Evolutionary conservation across 2,329 filamentous ascomycete species (phyloP), one percentile per base, ranked within the genome.

Genomic region (Fusarium solani-melongenae): DNA sequence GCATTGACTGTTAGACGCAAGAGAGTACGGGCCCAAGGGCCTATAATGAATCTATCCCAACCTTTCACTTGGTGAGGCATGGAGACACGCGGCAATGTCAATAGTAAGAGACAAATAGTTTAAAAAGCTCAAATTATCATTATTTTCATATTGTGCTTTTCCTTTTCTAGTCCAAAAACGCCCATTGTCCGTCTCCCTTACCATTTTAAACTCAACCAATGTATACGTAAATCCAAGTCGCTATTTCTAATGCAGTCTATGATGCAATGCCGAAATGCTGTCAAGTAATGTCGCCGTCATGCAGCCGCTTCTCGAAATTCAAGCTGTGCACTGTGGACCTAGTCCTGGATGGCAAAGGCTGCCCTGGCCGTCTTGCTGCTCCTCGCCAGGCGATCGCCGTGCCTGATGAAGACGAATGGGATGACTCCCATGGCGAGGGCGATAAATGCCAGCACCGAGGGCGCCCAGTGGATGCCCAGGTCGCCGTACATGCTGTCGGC

Each of bases 381-480:
- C 22, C 70, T 64, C 8, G 78, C 78, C 29, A 81, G 66, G 6
- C 69, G 68, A 17, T 81, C 79, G 0, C 80, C 80, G n/a, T 78
- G 81, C 27, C 59, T 69, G 36, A 82, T 80, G 20, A 82, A 81
- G 7, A 79, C 58, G 44, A 82, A 82, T 4, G 80, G 80, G 34
- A 81, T 81, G 2, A 74, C 66, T 2, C 79, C 80, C 80, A 82
- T 81, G 5, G 64, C 70, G n/a, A 79, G 65, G 2, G 77, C 72
- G 27, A 81, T 27, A 27, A 82, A 82, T 0, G 75, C 81, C 27
- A 82, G 73, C n/a, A 82, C 58, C 1, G 81, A 81, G 2, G 81
- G 80, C 6, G 81, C 81, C 81, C 81, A 82, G 62, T 82, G 81
- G 9, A 82, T 71, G 5, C 81, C 81, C 3, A 82, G 58, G 53